These are phyloP conservation scores for Tetradesmus obliquus DNA, from an alignment of 139 green algal genomes.

Conservation along the genomic window DNA sequence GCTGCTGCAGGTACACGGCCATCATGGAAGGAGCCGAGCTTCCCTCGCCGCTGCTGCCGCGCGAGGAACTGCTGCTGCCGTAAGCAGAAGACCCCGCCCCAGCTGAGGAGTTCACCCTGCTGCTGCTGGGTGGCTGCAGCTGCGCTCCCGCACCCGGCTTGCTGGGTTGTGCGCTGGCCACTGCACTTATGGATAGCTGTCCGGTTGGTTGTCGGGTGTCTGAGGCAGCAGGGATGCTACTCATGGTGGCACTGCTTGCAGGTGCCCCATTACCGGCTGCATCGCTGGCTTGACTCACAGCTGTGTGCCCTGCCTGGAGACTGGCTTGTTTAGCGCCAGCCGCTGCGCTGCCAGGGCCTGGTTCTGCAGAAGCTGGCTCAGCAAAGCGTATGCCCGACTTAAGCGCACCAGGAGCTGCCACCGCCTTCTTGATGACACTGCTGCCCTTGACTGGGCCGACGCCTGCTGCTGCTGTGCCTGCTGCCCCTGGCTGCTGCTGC, in stretches of 20 bases:
- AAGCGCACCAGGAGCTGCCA: not conserved
- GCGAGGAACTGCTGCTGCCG: not conserved
- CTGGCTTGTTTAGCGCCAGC: not conserved
- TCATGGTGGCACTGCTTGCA: not conserved
- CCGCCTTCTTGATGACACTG: not conserved
- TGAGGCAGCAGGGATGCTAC: not conserved
- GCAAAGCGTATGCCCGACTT: not conserved
- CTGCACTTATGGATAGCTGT: not conserved
- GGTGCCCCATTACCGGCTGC: not conserved
- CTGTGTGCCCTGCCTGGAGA: not conserved
- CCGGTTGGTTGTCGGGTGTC: too few species aligned
- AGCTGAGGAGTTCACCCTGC: not conserved
- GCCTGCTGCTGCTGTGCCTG: not conserved
- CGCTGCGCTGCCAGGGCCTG: not conserved
- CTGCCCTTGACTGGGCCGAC: not conserved
- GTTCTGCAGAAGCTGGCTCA: not conserved
- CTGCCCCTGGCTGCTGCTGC: not conserved
- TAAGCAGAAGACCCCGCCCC: too few species aligned
- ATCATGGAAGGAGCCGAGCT: slow-evolving; percentile 4
- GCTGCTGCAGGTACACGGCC: slow-evolving; percentile 17
- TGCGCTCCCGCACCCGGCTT: not conserved
- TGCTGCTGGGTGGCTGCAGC: slow-evolving; percentile 3
- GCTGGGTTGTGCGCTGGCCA: not conserved
- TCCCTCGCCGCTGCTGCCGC: not conserved
- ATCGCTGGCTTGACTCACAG: not conserved